A percentile compares a stretch with the other conserved stretches of the same genome.
Conservation (phyloP, 1,139 yeast genomes). For the Sugiyamaella neomexicana region DNA sequence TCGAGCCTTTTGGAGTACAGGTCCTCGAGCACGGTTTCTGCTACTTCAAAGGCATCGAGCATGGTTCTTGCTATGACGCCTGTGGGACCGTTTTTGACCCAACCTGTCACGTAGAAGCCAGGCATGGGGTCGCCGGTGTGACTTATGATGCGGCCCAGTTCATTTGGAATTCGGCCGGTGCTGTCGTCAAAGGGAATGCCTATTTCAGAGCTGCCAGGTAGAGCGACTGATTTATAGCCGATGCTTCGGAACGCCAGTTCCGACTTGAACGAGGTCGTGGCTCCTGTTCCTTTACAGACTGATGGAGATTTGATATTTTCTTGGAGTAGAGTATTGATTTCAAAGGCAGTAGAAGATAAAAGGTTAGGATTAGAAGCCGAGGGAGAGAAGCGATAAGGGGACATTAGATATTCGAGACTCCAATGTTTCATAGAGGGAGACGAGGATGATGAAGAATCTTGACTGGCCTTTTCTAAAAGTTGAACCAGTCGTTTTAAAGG, state of each 20-base stretch:
- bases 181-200: conserved; percentile 56
- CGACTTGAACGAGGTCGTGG: conserved; percentile 45
- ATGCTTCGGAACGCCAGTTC: conserved; percentile 81
- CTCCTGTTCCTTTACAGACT: conserved; percentile 48
- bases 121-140: conserved; percentile 36
- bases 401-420: conserved; percentile 66
- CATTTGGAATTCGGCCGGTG: conserved; percentile 58
- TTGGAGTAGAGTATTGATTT: conserved; percentile 47
- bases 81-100: conserved; percentile 86
- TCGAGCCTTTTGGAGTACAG: conserved; percentile 25
- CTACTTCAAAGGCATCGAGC: conserved; percentile 79
- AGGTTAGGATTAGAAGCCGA: conserved; percentile 41
- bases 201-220: conserved; percentile 53
- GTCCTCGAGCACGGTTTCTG: conserved; percentile 62
- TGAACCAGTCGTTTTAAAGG: conserved; percentile 68
- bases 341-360: conserved; percentile 53
- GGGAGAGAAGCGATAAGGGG: conserved; percentile 59
- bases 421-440: conserved; percentile 48
- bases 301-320: conserved; percentile 33
- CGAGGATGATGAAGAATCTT: not conserved
- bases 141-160: conserved; percentile 57
- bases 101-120: conserved; percentile 82
- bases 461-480: conserved; percentile 53
- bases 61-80: conserved; percentile 94
- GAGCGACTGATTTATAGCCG: conserved; percentile 74